A percentile compares a stretch with the other conserved stretches of the same genome.
Evolutionary conservation across 345 rosid species (phyloP).

Genomic region (Eucalyptus victrix): DNA sequence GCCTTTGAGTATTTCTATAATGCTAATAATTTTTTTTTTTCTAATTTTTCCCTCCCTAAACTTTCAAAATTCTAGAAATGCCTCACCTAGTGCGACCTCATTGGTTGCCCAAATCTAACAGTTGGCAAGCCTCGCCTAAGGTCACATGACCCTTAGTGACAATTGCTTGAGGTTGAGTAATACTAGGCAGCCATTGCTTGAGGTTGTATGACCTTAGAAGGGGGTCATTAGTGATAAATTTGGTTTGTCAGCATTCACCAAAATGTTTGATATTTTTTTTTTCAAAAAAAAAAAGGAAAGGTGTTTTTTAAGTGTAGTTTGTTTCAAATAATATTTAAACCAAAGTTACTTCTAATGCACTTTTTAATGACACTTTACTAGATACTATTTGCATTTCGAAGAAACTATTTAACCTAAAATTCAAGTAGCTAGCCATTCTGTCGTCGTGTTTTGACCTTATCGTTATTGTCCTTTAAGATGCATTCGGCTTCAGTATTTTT

Average conservation of each 20-base stretch:
- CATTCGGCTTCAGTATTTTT: not conserved
- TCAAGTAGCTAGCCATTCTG: not conserved
- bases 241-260: too few species aligned
- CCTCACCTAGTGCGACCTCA: accelerated
- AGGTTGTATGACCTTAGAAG: not conserved
- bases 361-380: not conserved
- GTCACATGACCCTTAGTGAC: accelerated
- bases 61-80: too few species aligned
- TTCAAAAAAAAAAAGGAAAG: accelerated
- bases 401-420: not conserved
- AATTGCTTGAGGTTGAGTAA: accelerated
- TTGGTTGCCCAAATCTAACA: accelerated
- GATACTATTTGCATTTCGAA: too few species aligned
- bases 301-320: not conserved
- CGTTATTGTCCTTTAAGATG: not conserved
- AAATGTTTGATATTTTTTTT: not conserved
- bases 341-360: not conserved
- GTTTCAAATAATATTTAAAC: too few species aligned
- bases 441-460: not conserved
- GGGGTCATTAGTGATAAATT: not conserved
- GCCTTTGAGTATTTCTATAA: not conserved
- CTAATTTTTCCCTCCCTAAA: accelerated
- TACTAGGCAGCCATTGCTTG: not conserved
- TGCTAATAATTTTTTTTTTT: not conserved
- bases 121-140: not conserved